Evolutionary conservation across 2,329 filamentous ascomycete genomes (phyloP), one percentile per base, ranked within the genome.

Genomic region (Trichoderma sp.): DNA sequence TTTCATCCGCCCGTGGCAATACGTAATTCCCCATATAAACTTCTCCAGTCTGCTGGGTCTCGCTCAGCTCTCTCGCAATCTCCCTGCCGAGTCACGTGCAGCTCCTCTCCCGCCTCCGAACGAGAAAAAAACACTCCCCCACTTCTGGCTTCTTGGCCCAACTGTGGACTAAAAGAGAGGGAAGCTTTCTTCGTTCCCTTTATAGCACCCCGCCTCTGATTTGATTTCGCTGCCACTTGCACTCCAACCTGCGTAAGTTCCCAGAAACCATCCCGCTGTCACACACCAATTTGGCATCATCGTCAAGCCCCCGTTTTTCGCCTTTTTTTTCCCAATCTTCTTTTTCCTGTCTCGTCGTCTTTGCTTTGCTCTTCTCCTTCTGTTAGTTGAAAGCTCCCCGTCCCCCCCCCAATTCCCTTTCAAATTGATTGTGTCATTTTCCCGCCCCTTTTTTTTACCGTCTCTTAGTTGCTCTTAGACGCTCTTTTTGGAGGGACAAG

Each of bases 11-110:
- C 40, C 47, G 47, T 49, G 47, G 37, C 63, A 47, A 68, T 68
- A 68, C 65, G 65, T 68, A 68, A 68, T 68, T 68, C 57, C 57
- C 65, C 65, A 68, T 68, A 68, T 29, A 47, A 58, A 49, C 33
- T 10, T 11, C 52, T 56, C 53, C 62, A 64, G 35, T 53, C 60
- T 55, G 24, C 27, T 16, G 21, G 21, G 37, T 5, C 24, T 13
- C 13, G 33, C 31, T 57, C 62, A 43, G 19, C 40, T 49, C 47
- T 49, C 47, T 21, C 57, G 24, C 40, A 57, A 59, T 55, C 55
- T 40, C 43, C 21, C 47, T 24, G 11, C 57, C 19, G 10, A 47
- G 57, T 68, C 57, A 68, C 66, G 66, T 68, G 66, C 58, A 62
- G 58, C 57, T 49, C 35, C 37, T 29, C 37, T 62, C 21, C 47